Percentiles rank a stretch among this genome's conserved stretches.
Evolutionary conservation across 2,329 filamentous ascomycete genomes (phyloP).

Genomic region (Paraphaeosphaeria minitans): DNA sequence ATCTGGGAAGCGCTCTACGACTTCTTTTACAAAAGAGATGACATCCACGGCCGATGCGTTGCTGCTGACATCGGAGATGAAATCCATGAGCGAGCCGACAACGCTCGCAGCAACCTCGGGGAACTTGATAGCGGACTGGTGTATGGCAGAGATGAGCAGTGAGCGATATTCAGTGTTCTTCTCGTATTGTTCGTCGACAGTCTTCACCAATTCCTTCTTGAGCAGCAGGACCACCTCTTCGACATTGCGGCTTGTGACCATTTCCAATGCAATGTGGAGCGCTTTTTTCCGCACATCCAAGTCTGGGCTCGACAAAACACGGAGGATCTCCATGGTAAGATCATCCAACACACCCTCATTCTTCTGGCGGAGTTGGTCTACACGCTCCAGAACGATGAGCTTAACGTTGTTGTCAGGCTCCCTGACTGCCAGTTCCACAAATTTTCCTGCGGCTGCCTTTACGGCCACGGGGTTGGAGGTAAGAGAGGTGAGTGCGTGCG

Average conservation of each 20-base stretch:
- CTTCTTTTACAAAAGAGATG: conserved; percentile 98
- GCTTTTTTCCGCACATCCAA: conserved; percentile 95
- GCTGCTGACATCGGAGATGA: conserved; percentile 98
- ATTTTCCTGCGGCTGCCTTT: conserved; percentile 93
- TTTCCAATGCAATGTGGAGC: conserved; percentile 86
- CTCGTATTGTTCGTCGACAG: conserved; percentile 97
- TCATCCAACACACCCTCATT: conserved; percentile 93
- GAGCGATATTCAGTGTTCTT: conserved; percentile 71
- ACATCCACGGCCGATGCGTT: conserved; percentile 96
- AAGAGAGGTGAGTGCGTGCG: conserved; percentile 88
- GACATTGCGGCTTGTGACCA: conserved; percentile 99
- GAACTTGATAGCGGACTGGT: conserved; percentile 98
- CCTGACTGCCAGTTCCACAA: conserved; percentile 96
- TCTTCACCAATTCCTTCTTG: conserved; percentile 98
- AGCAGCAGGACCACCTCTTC: conserved; percentile 94
- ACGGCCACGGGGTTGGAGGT: conserved; percentile 97
- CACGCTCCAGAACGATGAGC: conserved; percentile 93
- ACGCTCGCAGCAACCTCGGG: conserved; percentile 97
- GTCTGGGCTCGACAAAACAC: conserved; percentile 92
- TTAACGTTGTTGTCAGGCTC: conserved; percentile 99
- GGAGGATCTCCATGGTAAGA: conserved; percentile 93
- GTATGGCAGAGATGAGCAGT: conserved; percentile 93
- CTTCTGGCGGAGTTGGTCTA: conserved; percentile 83
- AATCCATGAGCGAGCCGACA: conserved; percentile 97
- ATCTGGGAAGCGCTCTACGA: conserved; percentile 96